Base-by-base conservation (phyloP, 2,329 filamentous ascomycete genomes). In the Exophiala mesophila region DNA sequence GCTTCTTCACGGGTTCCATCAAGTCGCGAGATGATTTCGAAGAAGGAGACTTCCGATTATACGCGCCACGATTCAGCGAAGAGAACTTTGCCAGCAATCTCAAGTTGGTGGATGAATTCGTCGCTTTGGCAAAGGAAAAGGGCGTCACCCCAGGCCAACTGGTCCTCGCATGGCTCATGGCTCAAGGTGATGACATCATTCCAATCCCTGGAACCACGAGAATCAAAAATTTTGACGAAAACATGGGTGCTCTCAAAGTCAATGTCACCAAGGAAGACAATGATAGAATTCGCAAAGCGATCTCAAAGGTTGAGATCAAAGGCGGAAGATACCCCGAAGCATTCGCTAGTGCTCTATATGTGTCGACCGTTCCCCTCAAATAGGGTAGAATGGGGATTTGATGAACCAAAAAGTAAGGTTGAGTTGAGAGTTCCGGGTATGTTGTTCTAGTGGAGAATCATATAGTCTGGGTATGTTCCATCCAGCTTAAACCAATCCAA, bases 161-260 rank as follows among this genome's bases (percentile, higher is more conserved):
- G 21, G 73, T 76, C 1, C 64, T 84, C 19, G 80, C 80, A 0
- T 85, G 80, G 79, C 53, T 84, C 42, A 54, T 80, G 50, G 71
- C 71, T 3, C 78, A 83, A 53, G 76, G 76, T 21, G 28, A 82
- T 83, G 70, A 54, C 34, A 53, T 59, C 19, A 44, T 57, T 41
- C 55, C 55, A 0, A 57, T 57, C 36, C 57, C 56, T 12, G 55
- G 56, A 9, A 59, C 56, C 16, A 58, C 54, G 18, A 53, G 44
- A 24, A 32, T 41, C 26, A 53, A 52, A 33, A 58, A 57, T 34
- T 51, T 58, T 36, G 55, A 59, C 19, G 47, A 58, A 31, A 58
- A 58, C 24, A 45, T 57, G 32, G 52, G 32, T 3, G 33, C 52
- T 15, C 32, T 56, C 33, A 48, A 52, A 8, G 42, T 58, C 26